Evolutionary conservation across 2,329 filamentous ascomycete genomes (phyloP), one percentile per base, ranked within the genome.

Genomic region (Fusarium graminum): DNA sequence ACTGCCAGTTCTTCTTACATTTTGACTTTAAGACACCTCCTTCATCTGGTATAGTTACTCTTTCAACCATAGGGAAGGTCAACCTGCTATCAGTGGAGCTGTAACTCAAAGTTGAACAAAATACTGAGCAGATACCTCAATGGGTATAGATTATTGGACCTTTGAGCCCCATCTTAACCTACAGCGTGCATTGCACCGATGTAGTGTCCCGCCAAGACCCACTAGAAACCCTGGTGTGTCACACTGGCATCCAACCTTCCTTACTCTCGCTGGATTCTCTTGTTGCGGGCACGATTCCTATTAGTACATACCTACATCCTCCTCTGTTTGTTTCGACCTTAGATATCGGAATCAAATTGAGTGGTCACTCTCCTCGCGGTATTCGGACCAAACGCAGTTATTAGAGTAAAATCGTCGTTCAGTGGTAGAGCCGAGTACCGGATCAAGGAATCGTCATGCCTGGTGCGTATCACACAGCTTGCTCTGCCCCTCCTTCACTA

Each of bases 391-490:
- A n/a, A 41, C 6, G 11, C n/a, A 42, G 26, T 30, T 39, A 28
- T 14, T 32, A 29, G n/a, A 34, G 7, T 8, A 25, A 10, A 16
- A 38, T 38, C 26, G 41, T 42, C 25, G 42, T 39, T 38, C 28
- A 17, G 34, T 42, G 36, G 36, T 17, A 32, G 45, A 49, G 32
- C 25, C 43, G 19, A 39, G 38, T 52, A 36, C 30, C 28, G 28
- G 30, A 40, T 34, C 39, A 45, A 54, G 52, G 55, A 38, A 60
- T 60, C 52, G 53, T 45, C 55, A 71, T 71, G 69, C 42, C 67
- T 62, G 69, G 69, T 71, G 71, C 52, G 69, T 69, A 65, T 53
- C 38, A 38, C 44, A 30, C 39, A 34, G 50, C 58, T 56, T 40
- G 29, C 52, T 50, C 44, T 64, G 42, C 59, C 63, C 50, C 67